Conservation (phyloP, 2,329 filamentous ascomycete species). For the Fusarium sterilihyphosum region DNA sequence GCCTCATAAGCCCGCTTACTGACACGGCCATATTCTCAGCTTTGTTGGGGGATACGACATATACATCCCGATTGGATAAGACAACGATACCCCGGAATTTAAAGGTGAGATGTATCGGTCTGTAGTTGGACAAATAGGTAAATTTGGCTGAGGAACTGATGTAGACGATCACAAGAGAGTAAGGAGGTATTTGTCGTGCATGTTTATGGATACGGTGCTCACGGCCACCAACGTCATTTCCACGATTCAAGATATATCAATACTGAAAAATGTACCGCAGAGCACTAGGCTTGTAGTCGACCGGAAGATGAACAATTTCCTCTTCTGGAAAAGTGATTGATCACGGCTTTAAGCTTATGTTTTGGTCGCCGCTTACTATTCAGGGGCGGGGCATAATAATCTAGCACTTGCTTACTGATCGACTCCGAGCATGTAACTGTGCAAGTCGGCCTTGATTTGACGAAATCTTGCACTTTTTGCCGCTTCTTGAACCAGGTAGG, state of each 20-base stretch:
- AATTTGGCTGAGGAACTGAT: rapidly evolving
- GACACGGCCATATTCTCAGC: neutral
- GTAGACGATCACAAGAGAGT: neutral
- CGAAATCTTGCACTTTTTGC: neutral
- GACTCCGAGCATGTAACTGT: neutral
- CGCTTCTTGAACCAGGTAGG: rapidly evolving
- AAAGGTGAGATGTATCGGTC: rapidly evolving
- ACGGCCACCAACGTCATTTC: rapidly evolving
- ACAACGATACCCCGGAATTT: neutral
- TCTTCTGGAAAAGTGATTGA: neutral
- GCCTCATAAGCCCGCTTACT: neutral
- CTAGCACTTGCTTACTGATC: neutral
- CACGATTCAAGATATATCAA: neutral
- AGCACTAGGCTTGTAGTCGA: rapidly evolving
- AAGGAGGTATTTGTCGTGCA: neutral
- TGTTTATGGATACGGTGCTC: neutral
- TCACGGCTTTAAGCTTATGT: neutral
- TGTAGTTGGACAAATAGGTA: no score
- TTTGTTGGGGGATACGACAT: neutral
- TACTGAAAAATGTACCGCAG: neutral
- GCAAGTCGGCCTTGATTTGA: neutral
- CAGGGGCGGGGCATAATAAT: neutral
- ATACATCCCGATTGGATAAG: neutral
- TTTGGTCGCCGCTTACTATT: neutral
- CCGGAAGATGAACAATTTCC: neutral